Percentiles rank a stretch among this genome's conserved stretches.
Conservation (phyloP, 306 rosid genomes). For the Sicyos edulis region DNA sequence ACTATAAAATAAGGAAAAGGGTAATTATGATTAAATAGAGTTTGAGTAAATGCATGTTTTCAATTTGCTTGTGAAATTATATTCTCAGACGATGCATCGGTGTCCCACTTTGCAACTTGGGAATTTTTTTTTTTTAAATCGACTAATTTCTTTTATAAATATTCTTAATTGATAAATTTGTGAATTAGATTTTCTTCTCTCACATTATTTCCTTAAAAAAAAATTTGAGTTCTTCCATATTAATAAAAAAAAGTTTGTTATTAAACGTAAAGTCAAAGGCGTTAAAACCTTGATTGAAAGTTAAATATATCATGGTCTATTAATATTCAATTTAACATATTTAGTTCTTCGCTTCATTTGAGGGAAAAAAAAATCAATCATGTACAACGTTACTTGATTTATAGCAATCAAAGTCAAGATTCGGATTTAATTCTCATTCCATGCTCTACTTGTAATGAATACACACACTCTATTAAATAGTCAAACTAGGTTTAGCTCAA, state of each 20-base stretch:
- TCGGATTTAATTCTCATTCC: not conserved
- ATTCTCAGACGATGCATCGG: conserved; percentile 33
- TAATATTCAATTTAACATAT: not conserved
- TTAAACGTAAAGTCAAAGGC: no score
- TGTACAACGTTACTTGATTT: not conserved
- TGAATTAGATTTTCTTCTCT: no score
- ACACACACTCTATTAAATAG: not conserved
- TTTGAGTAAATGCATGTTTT: not conserved
- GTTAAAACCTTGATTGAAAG: no score
- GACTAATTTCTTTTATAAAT: no score
- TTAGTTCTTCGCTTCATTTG: not conserved
- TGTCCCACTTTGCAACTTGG: conserved; percentile 32
- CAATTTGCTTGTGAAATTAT: conserved; percentile 29
- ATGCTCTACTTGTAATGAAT: not conserved
- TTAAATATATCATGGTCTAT: no score
- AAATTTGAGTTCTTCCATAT: not conserved
- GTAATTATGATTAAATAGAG: not conserved
- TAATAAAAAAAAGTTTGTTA: not conserved
- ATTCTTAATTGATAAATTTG: no score
- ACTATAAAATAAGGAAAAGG: not conserved
- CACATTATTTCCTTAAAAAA: not conserved
- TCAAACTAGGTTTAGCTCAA: no score
- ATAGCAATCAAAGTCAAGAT: not conserved
- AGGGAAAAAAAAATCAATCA: not conserved
- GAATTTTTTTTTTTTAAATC: no score